Conservation (phyloP, 441 rosid genomes). For the Adansonia grandidieri region DNA sequence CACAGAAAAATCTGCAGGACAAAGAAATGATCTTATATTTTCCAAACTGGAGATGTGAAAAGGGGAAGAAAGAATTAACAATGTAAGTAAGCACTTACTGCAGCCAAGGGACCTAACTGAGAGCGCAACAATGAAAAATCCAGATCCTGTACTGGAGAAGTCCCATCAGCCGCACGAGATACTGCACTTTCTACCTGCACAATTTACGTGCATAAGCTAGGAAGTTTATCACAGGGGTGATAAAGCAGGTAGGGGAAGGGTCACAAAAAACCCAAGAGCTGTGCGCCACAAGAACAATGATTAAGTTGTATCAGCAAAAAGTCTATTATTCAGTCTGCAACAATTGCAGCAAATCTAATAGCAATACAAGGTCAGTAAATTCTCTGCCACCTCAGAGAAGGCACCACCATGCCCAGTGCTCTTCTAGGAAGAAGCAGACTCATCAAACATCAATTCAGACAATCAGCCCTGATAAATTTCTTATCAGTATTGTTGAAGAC, state of each 20-base stretch:
- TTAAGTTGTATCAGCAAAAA: not conserved
- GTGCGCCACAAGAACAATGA: constrained; percentile 13
- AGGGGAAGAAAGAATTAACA: constrained; percentile 25
- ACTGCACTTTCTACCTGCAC: constrained; percentile 86
- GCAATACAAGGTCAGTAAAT: not conserved
- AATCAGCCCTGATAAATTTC: not conserved
- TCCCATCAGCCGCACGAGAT: constrained; percentile 81
- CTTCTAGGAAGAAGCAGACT: not conserved
- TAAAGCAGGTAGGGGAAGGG: not conserved
- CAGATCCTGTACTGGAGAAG: constrained; percentile 73
- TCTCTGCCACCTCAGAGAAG: constrained; percentile 5
- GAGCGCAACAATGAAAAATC: constrained; percentile 77
- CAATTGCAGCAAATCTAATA: not conserved
- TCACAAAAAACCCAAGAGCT: not conserved
- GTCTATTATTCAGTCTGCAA: constrained; percentile 1
- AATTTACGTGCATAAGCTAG: constrained; percentile 15
- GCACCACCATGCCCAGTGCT: constrained; percentile 7
- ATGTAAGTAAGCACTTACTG: constrained; percentile 58
- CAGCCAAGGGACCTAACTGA: constrained; percentile 86
- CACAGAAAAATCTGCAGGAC: constrained; percentile 83
- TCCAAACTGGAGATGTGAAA: constrained; percentile 4
- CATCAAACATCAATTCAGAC: not conserved
- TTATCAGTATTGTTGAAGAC: not conserved
- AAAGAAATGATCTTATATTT: constrained; percentile 33
- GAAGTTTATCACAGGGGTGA: constrained; percentile 13